Conservation (phyloP, 1,284 basidiomycete species). For the Pseudozyma thailandica region DNA sequence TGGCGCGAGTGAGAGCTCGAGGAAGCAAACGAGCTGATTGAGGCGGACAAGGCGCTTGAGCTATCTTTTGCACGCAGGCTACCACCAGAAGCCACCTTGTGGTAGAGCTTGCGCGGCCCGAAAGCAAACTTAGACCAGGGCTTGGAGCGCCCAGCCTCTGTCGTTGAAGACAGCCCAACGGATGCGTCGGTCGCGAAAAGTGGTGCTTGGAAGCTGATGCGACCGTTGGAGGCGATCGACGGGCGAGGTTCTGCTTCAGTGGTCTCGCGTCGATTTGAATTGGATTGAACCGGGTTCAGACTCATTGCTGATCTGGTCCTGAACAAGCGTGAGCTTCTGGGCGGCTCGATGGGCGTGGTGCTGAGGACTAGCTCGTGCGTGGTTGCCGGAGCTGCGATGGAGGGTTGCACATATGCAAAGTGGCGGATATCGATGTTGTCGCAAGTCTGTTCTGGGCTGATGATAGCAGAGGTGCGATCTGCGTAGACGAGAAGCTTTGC, state of each 20-base stretch:
- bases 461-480: slow-evolving; percentile 35
- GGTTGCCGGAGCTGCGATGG: neutral
- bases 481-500: slow-evolving; percentile 37
- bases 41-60: neutral
- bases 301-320: slow-evolving; percentile 23
- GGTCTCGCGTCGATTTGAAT: neutral
- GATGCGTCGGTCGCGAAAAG: neutral
- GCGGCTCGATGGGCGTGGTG: slow-evolving; percentile 3
- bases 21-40: slow-evolving; percentile 2
- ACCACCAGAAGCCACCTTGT: slow-evolving; percentile 15
- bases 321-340: slow-evolving; percentile 8
- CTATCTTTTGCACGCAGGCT: neutral
- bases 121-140: slow-evolving; percentile 24
- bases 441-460: slow-evolving; percentile 20
- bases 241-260: slow-evolving; percentile 9
- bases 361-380: slow-evolving; percentile 16
- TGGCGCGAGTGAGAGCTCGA: slow-evolving; percentile 10
- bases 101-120: slow-evolving; percentile 22
- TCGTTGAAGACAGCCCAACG: neutral
- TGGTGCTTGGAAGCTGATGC: slow-evolving; percentile 10
- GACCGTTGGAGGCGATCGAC: slow-evolving; percentile 3
- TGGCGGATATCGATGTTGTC: slow-evolving; percentile 20
- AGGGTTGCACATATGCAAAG: slow-evolving; percentile 10
- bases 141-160: slow-evolving; percentile 1
- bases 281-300: slow-evolving; percentile 7